Evolutionary conservation across 2,329 filamentous ascomycete genomes (phyloP), one percentile per base, ranked within the genome.

Genomic region (Davidsoniella virescens): DNA sequence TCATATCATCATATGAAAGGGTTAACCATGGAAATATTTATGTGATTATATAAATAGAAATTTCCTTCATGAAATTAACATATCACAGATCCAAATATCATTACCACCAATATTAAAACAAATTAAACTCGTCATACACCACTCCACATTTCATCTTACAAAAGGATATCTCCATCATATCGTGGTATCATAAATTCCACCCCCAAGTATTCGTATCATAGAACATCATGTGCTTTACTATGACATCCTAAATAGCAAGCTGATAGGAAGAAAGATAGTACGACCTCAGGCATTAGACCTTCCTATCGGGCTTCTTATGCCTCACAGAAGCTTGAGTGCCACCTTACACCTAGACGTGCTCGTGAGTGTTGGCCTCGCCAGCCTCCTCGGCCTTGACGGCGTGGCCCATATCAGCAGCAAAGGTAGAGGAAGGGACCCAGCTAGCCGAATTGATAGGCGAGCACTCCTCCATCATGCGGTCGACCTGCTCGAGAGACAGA

Each of bases 391-490:
- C 33, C 44, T 50, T 46, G 25, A n/a, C 7, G 12, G 40, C 49
- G 14, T 43, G 33, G 52, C 46, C 45, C 25, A 47, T 47, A 10
- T 75, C 65, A 45, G 64, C 62, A 48, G 81, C 80, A 57, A 83
- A 88, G 57, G 83, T 87, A 58, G 69, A 69, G 59, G 73, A 73
- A 41, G 84, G 83, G 65, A 72, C 76, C 84, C 86, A 92, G 68
- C 78, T 80, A 67, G 76, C 69, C 2, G 83, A 88, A 16, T 75
- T 86, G 56, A 83, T 78, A 37, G 86, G 83, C 17, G 76, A 86
- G 38, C 76, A 79, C 76, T 93, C 84, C 70, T 88, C 84, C 73
- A 92, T 78, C 85, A 93, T 90, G 72, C 78, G 79, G 70, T 87
- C 82, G 60, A 87, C 80, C 68, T 87, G 82, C 69, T 87, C 82